Percentiles rank a stretch among this genome's conserved stretches.
Evolutionary conservation across 257 asterid genomes (phyloP).

Genomic region (Lithospermum erythrorhizon): DNA sequence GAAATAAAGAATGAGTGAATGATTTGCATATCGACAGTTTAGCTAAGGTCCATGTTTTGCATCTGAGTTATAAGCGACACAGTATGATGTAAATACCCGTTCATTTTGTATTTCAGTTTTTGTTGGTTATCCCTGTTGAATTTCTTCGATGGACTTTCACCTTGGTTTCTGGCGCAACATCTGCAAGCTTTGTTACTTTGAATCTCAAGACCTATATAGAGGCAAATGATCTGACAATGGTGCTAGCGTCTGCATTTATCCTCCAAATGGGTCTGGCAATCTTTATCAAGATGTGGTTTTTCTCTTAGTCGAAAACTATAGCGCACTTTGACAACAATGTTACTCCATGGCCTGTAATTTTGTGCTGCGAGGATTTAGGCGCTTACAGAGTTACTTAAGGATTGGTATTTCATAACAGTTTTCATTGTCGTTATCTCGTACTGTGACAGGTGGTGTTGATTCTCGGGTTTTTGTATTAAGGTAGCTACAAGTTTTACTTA

Average conservation of each 20-base stretch:
- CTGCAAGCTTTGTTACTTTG: constrained; percentile 67
- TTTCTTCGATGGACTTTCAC: constrained; percentile 69
- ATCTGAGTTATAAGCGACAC: neutral
- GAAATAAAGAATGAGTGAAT: neutral
- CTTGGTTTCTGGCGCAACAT: constrained; percentile 51
- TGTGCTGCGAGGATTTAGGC: neutral
- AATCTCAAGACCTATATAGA: constrained; percentile 60
- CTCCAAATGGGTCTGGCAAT: constrained; percentile 78
- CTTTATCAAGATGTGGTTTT: constrained; percentile 92
- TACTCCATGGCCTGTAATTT: neutral
- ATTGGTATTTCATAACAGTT: neutral
- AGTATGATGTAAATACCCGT: constrained; percentile 11
- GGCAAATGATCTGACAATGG: constrained; percentile 36
- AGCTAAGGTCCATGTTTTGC: neutral
- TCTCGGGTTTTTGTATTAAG: neutral
- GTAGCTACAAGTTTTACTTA: neutral
- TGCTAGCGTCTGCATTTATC: constrained; percentile 60
- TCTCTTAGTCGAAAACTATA: constrained; percentile 16
- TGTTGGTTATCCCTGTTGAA: constrained; percentile 63
- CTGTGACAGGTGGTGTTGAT: neutral
- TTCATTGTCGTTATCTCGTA: neutral
- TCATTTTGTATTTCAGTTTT: constrained; percentile 38
- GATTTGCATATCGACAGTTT: neutral
- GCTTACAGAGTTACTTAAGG: neutral
- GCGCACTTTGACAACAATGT: neutral